Conservation (phyloP, 2,329 filamentous ascomycete species). For the Grosmannia clavigera region DNA sequence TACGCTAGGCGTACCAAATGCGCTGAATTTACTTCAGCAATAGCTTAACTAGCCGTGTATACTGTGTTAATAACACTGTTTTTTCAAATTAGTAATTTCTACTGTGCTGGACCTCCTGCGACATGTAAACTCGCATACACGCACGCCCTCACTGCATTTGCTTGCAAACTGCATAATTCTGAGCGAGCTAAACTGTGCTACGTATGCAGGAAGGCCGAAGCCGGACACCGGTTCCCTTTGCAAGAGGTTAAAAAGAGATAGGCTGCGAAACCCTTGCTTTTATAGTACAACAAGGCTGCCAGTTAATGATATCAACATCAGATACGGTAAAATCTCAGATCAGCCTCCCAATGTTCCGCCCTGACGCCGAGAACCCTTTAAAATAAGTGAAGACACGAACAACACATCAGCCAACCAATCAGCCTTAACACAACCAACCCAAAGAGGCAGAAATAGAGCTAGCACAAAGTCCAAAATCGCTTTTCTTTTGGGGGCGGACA, state of each 20-base stretch:
- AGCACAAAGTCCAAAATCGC: not conserved
- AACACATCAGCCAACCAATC: not conserved
- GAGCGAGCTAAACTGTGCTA: not conserved
- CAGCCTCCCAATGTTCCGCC: not conserved
- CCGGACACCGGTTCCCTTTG: too few species aligned
- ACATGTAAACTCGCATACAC: too few species aligned
- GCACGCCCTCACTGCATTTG: not conserved
- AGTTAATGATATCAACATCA: not conserved
- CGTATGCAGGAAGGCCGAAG: not conserved
- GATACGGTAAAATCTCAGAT: not conserved
- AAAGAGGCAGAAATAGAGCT: not conserved
- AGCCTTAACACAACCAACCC: not conserved
- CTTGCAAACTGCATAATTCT: not conserved
- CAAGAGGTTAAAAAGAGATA: not conserved
- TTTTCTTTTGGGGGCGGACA: not conserved
- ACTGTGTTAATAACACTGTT: too few species aligned
- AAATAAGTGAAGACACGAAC: not conserved
- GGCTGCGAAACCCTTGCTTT: not conserved
- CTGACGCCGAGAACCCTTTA: not conserved
- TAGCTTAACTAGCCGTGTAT: too few species aligned
- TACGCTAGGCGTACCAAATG: too few species aligned
- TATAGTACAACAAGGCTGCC: not conserved
- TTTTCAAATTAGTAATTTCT: too few species aligned
- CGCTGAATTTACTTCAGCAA: too few species aligned
- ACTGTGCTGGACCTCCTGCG: too few species aligned